These are phyloP conservation scores for Emericellopsis terricola DNA, from an alignment of 495 filamentous ascomycete genomes.

Conservation along the genomic window DNA sequence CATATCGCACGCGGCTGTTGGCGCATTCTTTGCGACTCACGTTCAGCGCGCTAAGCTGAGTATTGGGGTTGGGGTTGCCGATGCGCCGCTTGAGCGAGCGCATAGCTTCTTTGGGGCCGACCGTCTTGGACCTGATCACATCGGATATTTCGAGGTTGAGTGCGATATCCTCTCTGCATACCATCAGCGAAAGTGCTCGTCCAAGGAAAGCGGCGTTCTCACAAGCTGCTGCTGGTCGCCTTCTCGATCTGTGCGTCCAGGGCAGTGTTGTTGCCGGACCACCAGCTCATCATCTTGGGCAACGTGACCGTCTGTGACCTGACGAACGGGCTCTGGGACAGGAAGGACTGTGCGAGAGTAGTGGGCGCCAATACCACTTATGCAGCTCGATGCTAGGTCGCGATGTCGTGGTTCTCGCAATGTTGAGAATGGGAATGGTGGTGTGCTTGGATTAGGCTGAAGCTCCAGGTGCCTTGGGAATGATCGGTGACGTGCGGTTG, in stretches of 20 bases:
- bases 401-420: too few relatives aligned
- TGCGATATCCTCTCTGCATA: conserved; percentile 77
- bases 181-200: conserved; percentile 1
- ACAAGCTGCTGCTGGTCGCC: conserved; percentile 87
- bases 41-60: conserved; percentile 82
- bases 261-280: conserved; percentile 53
- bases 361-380: too few relatives aligned
- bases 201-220: conserved; percentile 11
- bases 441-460: too few relatives aligned
- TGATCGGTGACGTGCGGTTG: too few relatives aligned
- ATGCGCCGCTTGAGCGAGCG: conserved; percentile 82
- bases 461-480: too few relatives aligned
- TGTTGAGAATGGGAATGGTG: too few relatives aligned
- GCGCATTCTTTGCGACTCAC: conserved; percentile 25
- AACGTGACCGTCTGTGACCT: background rate
- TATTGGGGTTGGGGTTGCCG: conserved; percentile 90
- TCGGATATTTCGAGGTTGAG: conserved; percentile 96
- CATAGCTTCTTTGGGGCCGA: conserved; percentile 95
- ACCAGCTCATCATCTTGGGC: conserved; percentile 82
- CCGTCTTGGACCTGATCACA: conserved; percentile 86
- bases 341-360: background rate
- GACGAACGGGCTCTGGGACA: background rate
- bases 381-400: too few relatives aligned
- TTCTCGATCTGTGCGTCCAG: conserved; percentile 93
- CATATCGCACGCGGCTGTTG: background rate